Percentiles rank a stretch among this genome's conserved stretches.
Evolutionary conservation across 495 filamentous ascomycete genomes (phyloP).

Genomic region (Lasiosphaeris hirsuta): DNA sequence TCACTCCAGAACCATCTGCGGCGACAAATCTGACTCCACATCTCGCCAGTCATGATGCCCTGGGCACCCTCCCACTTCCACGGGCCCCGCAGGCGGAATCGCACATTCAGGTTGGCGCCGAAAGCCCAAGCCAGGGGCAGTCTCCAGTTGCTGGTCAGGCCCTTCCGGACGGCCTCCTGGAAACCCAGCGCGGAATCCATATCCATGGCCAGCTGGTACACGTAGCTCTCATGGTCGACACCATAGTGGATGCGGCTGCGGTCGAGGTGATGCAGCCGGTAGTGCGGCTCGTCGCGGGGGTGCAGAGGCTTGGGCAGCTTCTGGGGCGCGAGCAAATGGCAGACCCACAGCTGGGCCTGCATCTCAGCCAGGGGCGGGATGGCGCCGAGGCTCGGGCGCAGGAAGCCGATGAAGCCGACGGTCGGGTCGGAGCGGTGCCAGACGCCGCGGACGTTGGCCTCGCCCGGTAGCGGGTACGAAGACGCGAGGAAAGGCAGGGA

Average conservation of each 20-base stretch:
- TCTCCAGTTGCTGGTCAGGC: conserved; percentile 20
- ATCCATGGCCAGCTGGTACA: conserved; percentile 43
- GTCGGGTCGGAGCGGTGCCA: conserved; percentile 37
- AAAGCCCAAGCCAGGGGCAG: conserved; percentile 36
- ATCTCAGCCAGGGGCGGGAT: conserved; percentile 49
- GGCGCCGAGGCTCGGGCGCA: conserved; percentile 46
- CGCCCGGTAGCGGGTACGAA: background rate
- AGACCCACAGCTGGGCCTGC: conserved; percentile 47
- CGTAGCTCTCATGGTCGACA: conserved; percentile 47
- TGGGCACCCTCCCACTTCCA: conserved; percentile 34
- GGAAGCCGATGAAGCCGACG: conserved; percentile 49
- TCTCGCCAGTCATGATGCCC: conserved; percentile 32
- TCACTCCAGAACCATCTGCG: conserved; percentile 31
- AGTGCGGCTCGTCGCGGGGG: conserved; percentile 30
- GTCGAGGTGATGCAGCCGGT: conserved; percentile 26
- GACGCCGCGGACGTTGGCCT: conserved; percentile 39
- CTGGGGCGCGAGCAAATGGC: conserved; percentile 29
- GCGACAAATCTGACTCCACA: conserved; percentile 35
- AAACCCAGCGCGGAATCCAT: conserved; percentile 38
- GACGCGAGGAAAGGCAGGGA: conserved; percentile 34
- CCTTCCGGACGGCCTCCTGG: conserved; percentile 23
- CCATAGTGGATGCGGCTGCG: conserved; percentile 36
- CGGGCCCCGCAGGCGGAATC: conserved; percentile 35
- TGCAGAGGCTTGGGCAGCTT: conserved; percentile 6
- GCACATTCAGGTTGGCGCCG: conserved; percentile 39